Evolutionary conservation across 2,329 filamentous ascomycete genomes (phyloP).

Genomic region (Colletotrichum musicola): DNA sequence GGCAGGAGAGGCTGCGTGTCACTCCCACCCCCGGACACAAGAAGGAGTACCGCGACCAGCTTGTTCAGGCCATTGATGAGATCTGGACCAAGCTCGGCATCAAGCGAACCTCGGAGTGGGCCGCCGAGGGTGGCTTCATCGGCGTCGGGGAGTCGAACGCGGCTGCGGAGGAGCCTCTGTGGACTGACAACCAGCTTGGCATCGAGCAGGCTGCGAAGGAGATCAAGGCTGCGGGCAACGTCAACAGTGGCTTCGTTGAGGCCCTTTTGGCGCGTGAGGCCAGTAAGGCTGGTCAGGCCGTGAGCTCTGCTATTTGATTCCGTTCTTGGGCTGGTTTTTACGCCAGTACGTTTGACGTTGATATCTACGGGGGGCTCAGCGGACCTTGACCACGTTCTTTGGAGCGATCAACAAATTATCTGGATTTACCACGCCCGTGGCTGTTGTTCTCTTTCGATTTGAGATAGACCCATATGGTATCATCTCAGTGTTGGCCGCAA

Average conservation of each 20-base stretch:
- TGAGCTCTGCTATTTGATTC: constrained; percentile 44
- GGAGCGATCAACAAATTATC: constrained; percentile 43
- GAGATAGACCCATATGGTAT: constrained; percentile 16
- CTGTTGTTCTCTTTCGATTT: constrained; percentile 36
- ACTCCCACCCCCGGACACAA: constrained; percentile 95
- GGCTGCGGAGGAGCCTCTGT: constrained; percentile 78
- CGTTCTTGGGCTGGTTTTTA: constrained; percentile 20
- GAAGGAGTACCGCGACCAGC: constrained; percentile 85
- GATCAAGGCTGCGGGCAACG: constrained; percentile 62
- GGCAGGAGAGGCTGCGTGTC: constrained; percentile 96
- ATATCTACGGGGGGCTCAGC: constrained; percentile 37
- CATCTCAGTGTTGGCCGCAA: constrained; percentile 38
- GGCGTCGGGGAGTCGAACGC: constrained; percentile 84
- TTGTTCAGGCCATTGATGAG: constrained; percentile 84
- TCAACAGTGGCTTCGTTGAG: constrained; percentile 64
- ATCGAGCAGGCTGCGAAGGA: constrained; percentile 75
- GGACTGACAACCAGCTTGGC: constrained; percentile 90
- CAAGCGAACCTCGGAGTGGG: constrained; percentile 95
- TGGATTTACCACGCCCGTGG: constrained; percentile 20
- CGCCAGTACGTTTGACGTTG: constrained; percentile 24
- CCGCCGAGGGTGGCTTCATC: constrained; percentile 90
- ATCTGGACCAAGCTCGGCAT: constrained; percentile 92
- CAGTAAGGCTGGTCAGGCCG: constrained; percentile 47
- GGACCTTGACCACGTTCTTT: constrained; percentile 46
- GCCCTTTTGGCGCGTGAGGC: constrained; percentile 69